A percentile compares a stretch with the other conserved stretches of the same genome.
Conservation (phyloP, 164 flowering plant species). For the Annona squamosa region DNA sequence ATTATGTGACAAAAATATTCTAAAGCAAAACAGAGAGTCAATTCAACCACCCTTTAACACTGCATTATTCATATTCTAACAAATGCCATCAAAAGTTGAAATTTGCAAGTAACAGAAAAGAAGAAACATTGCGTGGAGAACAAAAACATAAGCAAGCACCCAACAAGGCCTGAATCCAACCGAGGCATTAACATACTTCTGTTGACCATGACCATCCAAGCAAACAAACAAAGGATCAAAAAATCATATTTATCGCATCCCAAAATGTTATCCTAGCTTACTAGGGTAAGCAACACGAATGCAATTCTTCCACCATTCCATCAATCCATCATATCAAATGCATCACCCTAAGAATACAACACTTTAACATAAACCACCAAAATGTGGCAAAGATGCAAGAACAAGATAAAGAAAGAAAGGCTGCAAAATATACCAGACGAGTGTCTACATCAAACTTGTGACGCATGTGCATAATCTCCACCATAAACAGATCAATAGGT, state of each 20-base stretch:
- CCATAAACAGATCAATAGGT: conserved; percentile 92
- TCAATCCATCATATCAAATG: background rate
- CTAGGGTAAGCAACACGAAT: no score
- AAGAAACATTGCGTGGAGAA: background rate
- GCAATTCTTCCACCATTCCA: no score
- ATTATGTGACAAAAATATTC: no score
- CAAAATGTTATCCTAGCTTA: no score
- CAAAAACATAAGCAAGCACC: background rate
- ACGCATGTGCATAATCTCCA: conserved; percentile 99
- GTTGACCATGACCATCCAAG: background rate
- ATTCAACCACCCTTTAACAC: no score
- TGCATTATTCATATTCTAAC: no score
- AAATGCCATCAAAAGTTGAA: background rate
- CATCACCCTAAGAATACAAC: background rate
- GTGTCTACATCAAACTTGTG: conserved; percentile 99
- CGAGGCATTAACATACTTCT: background rate
- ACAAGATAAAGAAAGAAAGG: background rate
- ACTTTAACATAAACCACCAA: conserved; percentile 2
- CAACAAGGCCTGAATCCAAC: background rate
- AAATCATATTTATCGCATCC: no score
- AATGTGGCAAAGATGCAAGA: background rate
- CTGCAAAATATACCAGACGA: conserved; percentile 55
- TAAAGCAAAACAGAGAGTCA: no score
- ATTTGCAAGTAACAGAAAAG: background rate
- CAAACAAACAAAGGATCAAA: background rate